These are phyloP conservation scores for Pseudofabraea citricarpa DNA, from an alignment of 2,329 filamentous ascomycete genomes.

Conservation along the genomic window DNA sequence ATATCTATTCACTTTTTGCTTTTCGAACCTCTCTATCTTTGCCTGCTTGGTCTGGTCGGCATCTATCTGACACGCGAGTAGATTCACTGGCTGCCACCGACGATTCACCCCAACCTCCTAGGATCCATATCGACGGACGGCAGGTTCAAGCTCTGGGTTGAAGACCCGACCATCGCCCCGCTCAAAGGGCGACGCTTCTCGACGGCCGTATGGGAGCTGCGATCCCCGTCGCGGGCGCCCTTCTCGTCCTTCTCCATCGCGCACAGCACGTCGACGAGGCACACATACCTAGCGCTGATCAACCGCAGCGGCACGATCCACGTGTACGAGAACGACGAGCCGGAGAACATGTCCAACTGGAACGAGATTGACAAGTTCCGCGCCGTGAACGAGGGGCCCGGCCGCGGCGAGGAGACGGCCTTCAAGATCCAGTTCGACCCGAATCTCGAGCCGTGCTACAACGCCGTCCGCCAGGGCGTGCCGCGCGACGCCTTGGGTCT, in stretches of 20 bases:
- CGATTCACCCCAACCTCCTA: slow-evolving; percentile 78
- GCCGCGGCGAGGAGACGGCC: slow-evolving; percentile 77
- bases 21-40: neutral
- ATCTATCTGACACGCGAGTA: slow-evolving; percentile 31
- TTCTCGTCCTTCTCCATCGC: slow-evolving; percentile 81
- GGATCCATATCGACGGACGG: slow-evolving; percentile 88
- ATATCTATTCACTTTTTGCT: neutral
- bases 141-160: slow-evolving; percentile 87
- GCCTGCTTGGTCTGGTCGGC: slow-evolving; percentile 1
- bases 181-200: slow-evolving; percentile 77
- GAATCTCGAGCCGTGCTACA: slow-evolving; percentile 75
- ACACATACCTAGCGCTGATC: slow-evolving; percentile 81
- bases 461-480: slow-evolving; percentile 74
- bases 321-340: slow-evolving; percentile 80
- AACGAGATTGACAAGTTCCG: slow-evolving; percentile 69
- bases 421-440: slow-evolving; percentile 88
- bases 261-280: slow-evolving; percentile 69
- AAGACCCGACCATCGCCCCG: slow-evolving; percentile 76
- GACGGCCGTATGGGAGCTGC: slow-evolving; percentile 42
- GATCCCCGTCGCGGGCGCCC: slow-evolving; percentile 32
- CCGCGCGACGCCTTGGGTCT: slow-evolving; percentile 73
- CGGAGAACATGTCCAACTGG: slow-evolving; percentile 77
- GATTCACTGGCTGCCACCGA: slow-evolving; percentile 92
- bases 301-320: slow-evolving; percentile 76
- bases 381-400: slow-evolving; percentile 60